Conservation (phyloP, 768 basidiomycete species). For the Auricularia cornea region DNA sequence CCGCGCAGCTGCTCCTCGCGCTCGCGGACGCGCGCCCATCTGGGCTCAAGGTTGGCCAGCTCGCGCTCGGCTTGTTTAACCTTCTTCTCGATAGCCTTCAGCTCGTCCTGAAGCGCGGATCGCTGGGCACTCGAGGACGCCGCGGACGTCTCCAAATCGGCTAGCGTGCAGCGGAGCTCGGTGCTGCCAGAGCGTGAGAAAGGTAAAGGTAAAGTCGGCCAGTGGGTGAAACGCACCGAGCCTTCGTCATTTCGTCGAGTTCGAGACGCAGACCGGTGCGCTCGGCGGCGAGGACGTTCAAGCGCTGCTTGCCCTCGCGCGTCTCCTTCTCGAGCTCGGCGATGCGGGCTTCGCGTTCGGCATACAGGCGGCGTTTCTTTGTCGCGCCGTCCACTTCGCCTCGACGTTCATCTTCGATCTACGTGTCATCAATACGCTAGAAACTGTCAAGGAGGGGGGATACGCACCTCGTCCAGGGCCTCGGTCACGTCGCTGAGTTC, state of each 20-base stretch:
- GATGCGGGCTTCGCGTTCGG: neutral
- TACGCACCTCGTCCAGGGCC: conserved; percentile 65
- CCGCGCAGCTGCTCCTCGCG: conserved; percentile 41
- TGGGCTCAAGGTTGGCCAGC: conserved; percentile 56
- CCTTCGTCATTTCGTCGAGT: conserved; percentile 57
- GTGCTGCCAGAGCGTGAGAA: conserved; percentile 37
- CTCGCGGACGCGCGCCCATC: conserved; percentile 53
- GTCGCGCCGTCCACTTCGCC: conserved; percentile 82
- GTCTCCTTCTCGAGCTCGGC: conserved; percentile 55
- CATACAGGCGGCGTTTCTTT: conserved; percentile 37
- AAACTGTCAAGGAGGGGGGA: neutral
- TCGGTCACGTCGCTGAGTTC: conserved; percentile 85
- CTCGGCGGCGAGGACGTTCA: conserved; percentile 61
- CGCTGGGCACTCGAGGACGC: conserved; percentile 35
- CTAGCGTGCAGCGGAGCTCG: conserved; percentile 75
- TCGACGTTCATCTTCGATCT: conserved; percentile 54
- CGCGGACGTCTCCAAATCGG: conserved; percentile 46
- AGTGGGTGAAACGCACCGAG: too few relatives aligned
- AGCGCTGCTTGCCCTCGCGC: conserved; percentile 55
- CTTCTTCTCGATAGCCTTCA: conserved; percentile 48
- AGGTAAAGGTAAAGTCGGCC: too few relatives aligned
- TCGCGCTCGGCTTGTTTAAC: conserved; percentile 55
- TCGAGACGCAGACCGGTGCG: conserved; percentile 75
- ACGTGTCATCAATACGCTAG: neutral
- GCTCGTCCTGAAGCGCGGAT: conserved; percentile 54